Evolutionary conservation across 2,329 filamentous ascomycete genomes (phyloP).

Genomic region (Chaetomium sp.): DNA sequence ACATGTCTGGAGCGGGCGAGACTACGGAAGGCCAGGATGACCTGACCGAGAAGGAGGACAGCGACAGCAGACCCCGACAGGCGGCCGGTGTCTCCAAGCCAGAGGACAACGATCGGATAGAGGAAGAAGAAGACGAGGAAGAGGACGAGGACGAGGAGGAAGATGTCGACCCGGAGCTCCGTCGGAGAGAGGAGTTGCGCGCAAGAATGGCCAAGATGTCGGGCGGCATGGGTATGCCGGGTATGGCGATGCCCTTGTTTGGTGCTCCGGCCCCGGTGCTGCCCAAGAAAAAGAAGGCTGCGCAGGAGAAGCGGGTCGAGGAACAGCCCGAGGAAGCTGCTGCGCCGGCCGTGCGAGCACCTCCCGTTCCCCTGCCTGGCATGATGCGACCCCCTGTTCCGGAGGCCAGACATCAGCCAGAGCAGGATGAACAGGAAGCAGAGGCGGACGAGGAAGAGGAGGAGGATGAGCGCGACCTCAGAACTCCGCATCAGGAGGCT

Average conservation of each 20-base stretch:
- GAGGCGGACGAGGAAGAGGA: constrained; percentile 32
- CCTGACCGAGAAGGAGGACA: constrained; percentile 65
- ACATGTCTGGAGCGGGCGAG: constrained; percentile 58
- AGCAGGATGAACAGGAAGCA: neutral
- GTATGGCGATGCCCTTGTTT: constrained; percentile 56
- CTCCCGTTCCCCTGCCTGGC: constrained; percentile 62
- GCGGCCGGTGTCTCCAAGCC: constrained; percentile 30
- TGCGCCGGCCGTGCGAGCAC: constrained; percentile 40
- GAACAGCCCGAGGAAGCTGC: constrained; percentile 36
- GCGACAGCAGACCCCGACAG: constrained; percentile 52
- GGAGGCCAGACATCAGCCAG: constrained; percentile 41
- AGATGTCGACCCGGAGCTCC: constrained; percentile 80
- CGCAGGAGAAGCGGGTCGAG: constrained; percentile 38
- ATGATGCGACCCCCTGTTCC: constrained; percentile 50
- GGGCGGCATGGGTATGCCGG: constrained; percentile 92
- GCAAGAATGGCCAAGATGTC: constrained; percentile 99
- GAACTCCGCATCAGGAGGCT: constrained; percentile 29
- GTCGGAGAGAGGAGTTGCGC: constrained; percentile 78
- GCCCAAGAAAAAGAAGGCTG: constrained; percentile 53
- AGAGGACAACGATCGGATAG: constrained; percentile 35
- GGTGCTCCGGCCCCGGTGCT: constrained; percentile 53
- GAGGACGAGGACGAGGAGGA: constrained; percentile 76
- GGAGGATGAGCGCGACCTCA: constrained; percentile 20
- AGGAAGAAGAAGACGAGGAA: constrained; percentile 50
- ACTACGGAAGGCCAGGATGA: constrained; percentile 55